Base-by-base conservation (phyloP, 805 yeast genomes). In the Candida xiaguanensis region DNA sequence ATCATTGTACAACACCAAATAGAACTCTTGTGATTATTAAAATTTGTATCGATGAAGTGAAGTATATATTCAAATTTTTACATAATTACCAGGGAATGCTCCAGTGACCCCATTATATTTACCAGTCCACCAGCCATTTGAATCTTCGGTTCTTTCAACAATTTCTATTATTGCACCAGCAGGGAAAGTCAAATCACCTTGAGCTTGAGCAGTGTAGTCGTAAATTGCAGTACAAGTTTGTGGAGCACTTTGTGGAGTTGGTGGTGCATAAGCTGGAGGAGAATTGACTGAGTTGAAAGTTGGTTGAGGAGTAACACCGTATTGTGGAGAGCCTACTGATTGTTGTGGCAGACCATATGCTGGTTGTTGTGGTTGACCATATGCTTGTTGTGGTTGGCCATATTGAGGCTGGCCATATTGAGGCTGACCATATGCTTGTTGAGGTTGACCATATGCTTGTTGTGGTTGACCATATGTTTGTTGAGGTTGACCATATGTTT, bases 51-150 rank as follows among this genome's bases (percentile, higher is more conserved):
- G n/a, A n/a, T n/a, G n/a, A n/a, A n/a, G n/a, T n/a, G n/a, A n/a
- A n/a, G n/a, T n/a, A n/a, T n/a, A n/a, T n/a, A n/a, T n/a, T n/a
- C n/a, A 38, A 17, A 87, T 59, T 58, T 85, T 91, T 19, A 93
- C 99, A 54, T 93, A 93, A 58, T 91, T 93, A 8, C 96, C 99
- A 5, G 99, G 99, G 70, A 95, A 93, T 8, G 82, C 84, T 42
- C 99, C 99, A 43, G 83, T 81, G 43, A 72, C 82, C 7, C 96
- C 97, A 51, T 88, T 86, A 46, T 75, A 67, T 28, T 73, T 65
- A 11, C 99, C 99, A 0, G 96, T 88, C 99, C 99, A 93, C 99
- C 99, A 93, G 5, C 95, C 99, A 53, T 87, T 88, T 38, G 81
- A 74, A 58, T 89, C 96, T 0, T 77, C 71, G 1, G 95, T 84